Base-by-base conservation (phyloP, 306 rosid genomes). In the Quercus glauca region DNA sequence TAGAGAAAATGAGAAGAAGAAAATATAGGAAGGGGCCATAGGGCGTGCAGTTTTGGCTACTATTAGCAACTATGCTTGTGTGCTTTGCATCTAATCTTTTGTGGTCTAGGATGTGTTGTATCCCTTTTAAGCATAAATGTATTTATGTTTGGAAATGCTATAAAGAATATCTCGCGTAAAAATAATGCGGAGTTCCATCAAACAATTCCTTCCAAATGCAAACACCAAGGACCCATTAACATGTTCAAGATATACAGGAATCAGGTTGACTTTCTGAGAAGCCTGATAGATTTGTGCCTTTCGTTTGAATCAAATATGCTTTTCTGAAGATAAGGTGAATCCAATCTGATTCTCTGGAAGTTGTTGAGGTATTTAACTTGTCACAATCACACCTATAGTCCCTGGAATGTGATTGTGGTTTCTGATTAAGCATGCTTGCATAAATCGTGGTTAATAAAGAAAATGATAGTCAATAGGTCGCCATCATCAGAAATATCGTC, bases 401-500 rank as follows among this genome's bases (percentile, higher is more conserved):
- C 28, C 28, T 68, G 19, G 26, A 68, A 19, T 5, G 53, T 45
- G 72, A 23, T 68, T 35, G 72, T 9, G 72, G 53, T 68, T 68
- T 68, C 26, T 33, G 51, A 35, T 68, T 37, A 19, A 19, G 20
- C 52, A 10, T 14, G 17, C 35, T 15, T 2, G 15, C 31, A 10
- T 5, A 15, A 5, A 23, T 49, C 21, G 35, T 25, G 45, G 73
- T 43, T 58, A 58, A 58, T 20, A 18, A 59, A 72, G 21, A 72
- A 72, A 71, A 43, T 78, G 63, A 78, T 20, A 13, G 61, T 49
- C 53, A 49, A 49, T 49, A 13, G 5, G 53, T 49, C 57, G 60
- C 26, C 80, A 80, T 77, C 53, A 65, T 68, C 55, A 64, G 63
- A 84, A 84, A 79, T 64, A 79, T 76, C 19, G 41, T 17, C 73